Conservation (phyloP, 495 filamentous ascomycete genomes). For the Xylaria bambusicola region DNA sequence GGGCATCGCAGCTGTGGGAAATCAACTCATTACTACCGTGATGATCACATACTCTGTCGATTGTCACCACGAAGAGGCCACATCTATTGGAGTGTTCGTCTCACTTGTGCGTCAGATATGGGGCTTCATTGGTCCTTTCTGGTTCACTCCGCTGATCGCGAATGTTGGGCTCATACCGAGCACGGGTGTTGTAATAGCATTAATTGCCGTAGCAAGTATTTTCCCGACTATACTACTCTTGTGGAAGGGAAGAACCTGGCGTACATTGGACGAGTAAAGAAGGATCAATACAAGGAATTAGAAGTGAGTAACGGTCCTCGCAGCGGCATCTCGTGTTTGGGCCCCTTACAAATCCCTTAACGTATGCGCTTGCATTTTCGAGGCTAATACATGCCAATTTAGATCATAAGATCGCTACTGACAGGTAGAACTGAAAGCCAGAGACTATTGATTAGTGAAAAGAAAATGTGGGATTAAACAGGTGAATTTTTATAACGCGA, state of each 20-base stretch:
- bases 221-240: neutral
- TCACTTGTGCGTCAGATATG: conserved; percentile 55
- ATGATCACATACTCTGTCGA: conserved; percentile 57
- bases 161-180: conserved; percentile 6
- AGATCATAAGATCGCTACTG: too few species aligned
- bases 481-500: too few species aligned
- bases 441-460: too few species aligned
- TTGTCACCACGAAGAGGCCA: conserved; percentile 51
- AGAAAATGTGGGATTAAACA: too few species aligned
- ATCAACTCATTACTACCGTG: conserved; percentile 59
- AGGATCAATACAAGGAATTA: too few species aligned
- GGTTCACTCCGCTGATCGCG: conserved; percentile 39
- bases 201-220: neutral
- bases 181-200: neutral
- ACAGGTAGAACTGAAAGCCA: too few species aligned
- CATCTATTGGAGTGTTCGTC: conserved; percentile 58
- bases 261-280: too few species aligned
- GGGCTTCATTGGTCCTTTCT: conserved; percentile 62
- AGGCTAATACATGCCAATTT: too few species aligned
- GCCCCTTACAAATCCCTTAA: too few species aligned
- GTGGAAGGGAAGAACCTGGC: conserved; percentile 9
- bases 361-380: too few species aligned
- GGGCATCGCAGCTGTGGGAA: conserved; percentile 52
- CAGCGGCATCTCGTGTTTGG: too few species aligned
- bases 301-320: too few species aligned